Evolutionary conservation across 2,329 filamentous ascomycete species (phyloP), one percentile per base, ranked within the genome.

Genomic region (Sarocladiaceae sp.): DNA sequence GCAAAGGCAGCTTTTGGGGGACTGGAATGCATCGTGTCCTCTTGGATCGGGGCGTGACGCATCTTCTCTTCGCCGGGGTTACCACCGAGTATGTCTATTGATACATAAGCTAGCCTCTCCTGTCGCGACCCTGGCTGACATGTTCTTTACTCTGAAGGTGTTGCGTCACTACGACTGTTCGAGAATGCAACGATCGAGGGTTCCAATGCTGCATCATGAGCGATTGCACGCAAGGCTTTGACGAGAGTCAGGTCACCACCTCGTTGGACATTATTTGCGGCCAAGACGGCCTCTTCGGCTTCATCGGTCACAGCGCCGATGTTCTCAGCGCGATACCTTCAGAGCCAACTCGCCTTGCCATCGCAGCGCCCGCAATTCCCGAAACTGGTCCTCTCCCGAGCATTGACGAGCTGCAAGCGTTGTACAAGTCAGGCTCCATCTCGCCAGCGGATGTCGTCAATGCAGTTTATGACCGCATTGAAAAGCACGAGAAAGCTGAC

Each of bases 141-240:
- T n/a, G n/a, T n/a, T n/a, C n/a, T n/a, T n/a, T n/a, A n/a, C n/a
- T n/a, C n/a, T n/a, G n/a, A 6, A 35, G 33, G 21, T 66, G 44
- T 50, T 79, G 75, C 51, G 75, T 80, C 43, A 70, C 70, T 7
- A 74, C 73, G 1, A 76, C 74, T 1, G 62, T 75, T 2, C 62
- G 75, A 29, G 77, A 80, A 57, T 73, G 72, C 24, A 75, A 74
- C 46, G 77, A 80, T 52, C 68, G 78, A n/a, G 78, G 77, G 1
- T 80, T 77, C 50, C 73, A 80, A 52, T 78, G 72, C 56, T 80
- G 76, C 61, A 65, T 72, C 13, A 57, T 74, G 16, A 61, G 58
- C 6, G 68, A 74, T 51, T 73, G 66, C 49, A 74, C 71, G 1
- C 65, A 64, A 37, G 71, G 72, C 1, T 74, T 74, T 45, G 66